A percentile compares a stretch with the other conserved stretches of the same genome.
These are phyloP conservation scores for Talaromyces marneffei DNA, from an alignment of 2,329 filamentous ascomycete genomes.

Conservation along the genomic window DNA sequence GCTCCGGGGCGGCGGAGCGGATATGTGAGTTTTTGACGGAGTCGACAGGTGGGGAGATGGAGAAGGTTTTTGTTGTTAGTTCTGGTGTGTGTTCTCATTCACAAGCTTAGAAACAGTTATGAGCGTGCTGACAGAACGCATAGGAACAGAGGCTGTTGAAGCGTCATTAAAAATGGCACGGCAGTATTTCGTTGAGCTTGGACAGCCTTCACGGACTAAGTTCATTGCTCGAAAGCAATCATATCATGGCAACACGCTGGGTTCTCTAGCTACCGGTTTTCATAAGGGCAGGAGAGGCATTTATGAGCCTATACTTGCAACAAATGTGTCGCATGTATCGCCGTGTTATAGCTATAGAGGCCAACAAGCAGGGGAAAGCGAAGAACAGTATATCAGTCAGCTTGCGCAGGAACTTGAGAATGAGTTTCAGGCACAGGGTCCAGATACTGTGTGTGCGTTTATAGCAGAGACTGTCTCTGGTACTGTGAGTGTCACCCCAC, in stretches of 20 bases:
- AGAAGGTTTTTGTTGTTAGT: conserved; percentile 49
- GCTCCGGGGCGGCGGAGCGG: conserved; percentile 46
- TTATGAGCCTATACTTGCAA: conserved; percentile 54
- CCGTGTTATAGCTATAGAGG: conserved; percentile 3
- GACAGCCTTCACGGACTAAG: conserved; percentile 48
- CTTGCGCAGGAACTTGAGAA: conserved; percentile 59
- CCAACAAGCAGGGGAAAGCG: conserved; percentile 35
- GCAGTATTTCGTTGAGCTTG: conserved; percentile 58
- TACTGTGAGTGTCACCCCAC: conserved; percentile 28
- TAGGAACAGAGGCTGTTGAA: conserved; percentile 54
- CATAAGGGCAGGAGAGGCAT: conserved; percentile 53
- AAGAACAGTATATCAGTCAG: conserved; percentile 52
- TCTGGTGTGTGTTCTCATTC: conserved; percentile 43
- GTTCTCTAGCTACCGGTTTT: conserved; percentile 60
- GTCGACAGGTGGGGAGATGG: conserved; percentile 48
- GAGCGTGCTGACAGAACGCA: not conserved
- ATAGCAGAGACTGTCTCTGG: conserved; percentile 66
- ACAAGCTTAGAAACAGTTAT: too few relatives aligned
- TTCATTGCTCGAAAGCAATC: conserved; percentile 60
- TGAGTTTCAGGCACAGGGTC: conserved; percentile 58
- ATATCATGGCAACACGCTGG: conserved; percentile 66
- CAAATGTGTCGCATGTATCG: conserved; percentile 27
- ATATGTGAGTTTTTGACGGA: conserved; percentile 43
- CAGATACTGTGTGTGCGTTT: conserved; percentile 62
- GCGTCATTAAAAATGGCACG: conserved; percentile 59